Evolutionary conservation across 1,284 basidiomycete genomes (phyloP), one percentile per base, ranked within the genome.

Genomic region (Ganoderma multipileum): DNA sequence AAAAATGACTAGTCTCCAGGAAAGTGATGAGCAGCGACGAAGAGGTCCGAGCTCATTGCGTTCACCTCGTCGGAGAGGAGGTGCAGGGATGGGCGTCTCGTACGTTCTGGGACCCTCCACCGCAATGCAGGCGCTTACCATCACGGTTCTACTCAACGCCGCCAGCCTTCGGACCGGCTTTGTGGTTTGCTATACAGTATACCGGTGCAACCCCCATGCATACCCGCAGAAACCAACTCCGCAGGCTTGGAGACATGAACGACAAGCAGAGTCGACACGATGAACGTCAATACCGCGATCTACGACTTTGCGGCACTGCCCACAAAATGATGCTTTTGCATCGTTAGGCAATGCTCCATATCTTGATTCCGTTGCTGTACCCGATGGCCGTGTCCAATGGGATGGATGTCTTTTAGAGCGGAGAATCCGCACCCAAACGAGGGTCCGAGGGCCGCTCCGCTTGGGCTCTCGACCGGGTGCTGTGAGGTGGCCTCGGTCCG

Each of bases 71-170:
- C 39, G 9, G n/a, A 59, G 57, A 47, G 33, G 18, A 28, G 52
- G 16, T 44, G 14, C 4, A 33, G 16, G 26, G 5, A 0, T 2
- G 18, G 39, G 60, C 47, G 62, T 68, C 66, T 67, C 60, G 61
- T 23, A 59, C 61, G 42, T 67, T 67, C 66, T 67, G 61, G 66
- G 54, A 55, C 54, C 16, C 42, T n/a, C 44, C 12, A 52, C 54
- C 26, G 39, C n/a, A 1, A 36, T 14, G n/a, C 16, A 9, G 33
- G 55, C 28, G 55, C 28, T 41, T 28, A 3, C 8, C 5, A 26
- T n/a, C n/a, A 18, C 18, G 14, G n/a, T 26, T 60, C 23, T 18
- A 60, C 39, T 60, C 18, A 26, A 50, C 41, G 28, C 30, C 59
- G 20, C 16, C 50, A 8, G 12, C 36, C 26, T 14, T 8, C 16